phyloP scores from a whole-genome alignment of 1,284 basidiomycete species.

The Cystobasidium slooffiae region DNA sequence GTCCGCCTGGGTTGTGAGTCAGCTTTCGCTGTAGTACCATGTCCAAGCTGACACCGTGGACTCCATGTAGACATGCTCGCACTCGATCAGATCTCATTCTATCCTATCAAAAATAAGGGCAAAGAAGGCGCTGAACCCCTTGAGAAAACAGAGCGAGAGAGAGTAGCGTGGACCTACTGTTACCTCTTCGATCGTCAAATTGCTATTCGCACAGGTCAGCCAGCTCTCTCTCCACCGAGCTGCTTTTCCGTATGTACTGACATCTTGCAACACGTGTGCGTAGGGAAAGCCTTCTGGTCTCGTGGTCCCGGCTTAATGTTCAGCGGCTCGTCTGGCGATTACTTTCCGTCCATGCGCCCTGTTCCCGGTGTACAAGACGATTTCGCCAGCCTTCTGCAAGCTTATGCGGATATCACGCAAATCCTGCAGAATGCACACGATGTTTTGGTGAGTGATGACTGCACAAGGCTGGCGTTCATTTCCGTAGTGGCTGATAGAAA shows the following conservation, averaged over 20 bases:
- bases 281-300: constrained; percentile 58
- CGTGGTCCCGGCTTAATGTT: constrained; percentile 46
- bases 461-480: neutral
- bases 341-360: constrained; percentile 55
- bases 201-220: constrained; percentile 56
- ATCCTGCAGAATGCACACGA: constrained; percentile 60
- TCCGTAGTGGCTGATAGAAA: neutral
- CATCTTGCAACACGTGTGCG: too few relatives aligned
- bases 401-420: constrained; percentile 57
- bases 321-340: constrained; percentile 51
- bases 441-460: constrained; percentile 50
- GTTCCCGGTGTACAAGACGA: constrained; percentile 50
- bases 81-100: constrained; percentile 54
- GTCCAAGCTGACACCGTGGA: neutral
- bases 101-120: constrained; percentile 1
- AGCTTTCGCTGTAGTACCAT: neutral
- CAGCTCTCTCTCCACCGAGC: neutral
- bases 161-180: constrained; percentile 60
- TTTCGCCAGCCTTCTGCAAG: constrained; percentile 50
- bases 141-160: constrained; percentile 57
- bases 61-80: constrained; percentile 53
- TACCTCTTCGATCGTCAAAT: constrained; percentile 59
- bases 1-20: constrained; percentile 50
- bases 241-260: neutral
- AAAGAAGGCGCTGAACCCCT: constrained; percentile 49